A percentile compares a stretch with the other conserved stretches of the same genome.
These are phyloP conservation scores for Bullera alba DNA, from an alignment of 768 basidiomycete genomes.

Conservation along the genomic window DNA sequence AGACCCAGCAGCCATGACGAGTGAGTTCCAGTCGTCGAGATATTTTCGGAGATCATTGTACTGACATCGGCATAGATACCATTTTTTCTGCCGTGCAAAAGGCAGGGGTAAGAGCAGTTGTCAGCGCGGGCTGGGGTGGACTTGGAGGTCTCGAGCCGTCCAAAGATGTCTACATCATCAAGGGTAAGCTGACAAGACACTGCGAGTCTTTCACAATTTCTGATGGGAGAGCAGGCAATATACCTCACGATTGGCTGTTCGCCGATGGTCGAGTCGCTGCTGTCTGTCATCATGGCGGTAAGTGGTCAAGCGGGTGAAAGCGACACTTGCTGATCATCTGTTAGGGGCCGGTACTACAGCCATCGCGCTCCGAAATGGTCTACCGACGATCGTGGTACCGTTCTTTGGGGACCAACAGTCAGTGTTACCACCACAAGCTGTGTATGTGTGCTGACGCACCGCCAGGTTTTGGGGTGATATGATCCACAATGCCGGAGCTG, in stretches of 20 bases:
- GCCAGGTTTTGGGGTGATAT: slow-evolving; percentile 22
- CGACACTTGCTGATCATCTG: not conserved
- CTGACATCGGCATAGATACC: slow-evolving; percentile 43
- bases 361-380: slow-evolving; percentile 54
- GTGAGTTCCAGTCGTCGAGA: slow-evolving; percentile 37
- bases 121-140: slow-evolving; percentile 63
- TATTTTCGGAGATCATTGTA: not conserved
- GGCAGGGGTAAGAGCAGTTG: slow-evolving; percentile 55
- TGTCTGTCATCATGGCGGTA: slow-evolving; percentile 57
- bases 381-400: slow-evolving; percentile 52
- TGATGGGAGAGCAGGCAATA: slow-evolving; percentile 47
- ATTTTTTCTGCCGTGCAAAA: slow-evolving; percentile 55
- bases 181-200: no score
- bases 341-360: slow-evolving; percentile 57
- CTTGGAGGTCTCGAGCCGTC: slow-evolving; percentile 52
- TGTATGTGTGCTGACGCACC: no score
- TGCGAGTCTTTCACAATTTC: no score
- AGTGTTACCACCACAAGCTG: no score
- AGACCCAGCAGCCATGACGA: slow-evolving; percentile 53
- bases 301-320: not conserved
- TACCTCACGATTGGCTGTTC: slow-evolving; percentile 64
- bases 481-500: slow-evolving; percentile 9
- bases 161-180: slow-evolving; percentile 53
- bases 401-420: slow-evolving; percentile 59
- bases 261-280: slow-evolving; percentile 52